Evolutionary conservation across 2,329 filamentous ascomycete genomes (phyloP), one percentile per base, ranked within the genome.

Genomic region (Diaporthe sp.): DNA sequence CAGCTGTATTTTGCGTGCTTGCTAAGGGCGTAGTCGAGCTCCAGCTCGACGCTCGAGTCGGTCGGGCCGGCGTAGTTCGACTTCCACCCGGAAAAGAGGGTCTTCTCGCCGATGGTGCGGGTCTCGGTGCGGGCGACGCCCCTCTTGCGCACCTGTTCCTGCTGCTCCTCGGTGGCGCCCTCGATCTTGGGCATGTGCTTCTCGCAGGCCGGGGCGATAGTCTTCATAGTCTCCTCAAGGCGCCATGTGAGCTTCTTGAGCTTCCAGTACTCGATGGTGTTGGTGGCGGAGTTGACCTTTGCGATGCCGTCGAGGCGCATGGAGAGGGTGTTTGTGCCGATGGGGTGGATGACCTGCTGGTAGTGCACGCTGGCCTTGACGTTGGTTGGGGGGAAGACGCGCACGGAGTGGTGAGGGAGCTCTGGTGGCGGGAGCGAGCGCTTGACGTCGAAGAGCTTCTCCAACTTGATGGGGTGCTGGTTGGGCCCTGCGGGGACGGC

Each of bases 371-470:
- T 93, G 75, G 95, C 94, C 79, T 95, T 96, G 81, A 99, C 93
- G 85, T 98, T 97, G 79, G 97, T 99, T 0, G 97, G 96, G 65
- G 96, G 97, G 85, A 99, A 99, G 81, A 98, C 94, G 81, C 96
- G 95, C 77, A 98, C 92, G 22, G 94, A 97, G 85, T 96, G 93
- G 85, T 97, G 96, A 77, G 97, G 95, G 72, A 90, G 89, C 67
- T 95, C 94, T 3, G 94, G 91, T 72, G 93, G 85, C 10, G 86
- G 89, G 37, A 98, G 91, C 46, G 95, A 94, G 77, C 96, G 94
- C 86, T 93, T 93, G 79, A 98, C 90, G 73, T 92, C 88, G 60
- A 98, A 87, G 13, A 90, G 89, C 80, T 92, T 91, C 77, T 91
- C 89, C 80, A 95, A 90, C 79, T 89, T 91, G 81, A 94, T 88